Evolutionary conservation across 306 rosid species (phyloP).

Genomic region (Luffa aegyptiaca): DNA sequence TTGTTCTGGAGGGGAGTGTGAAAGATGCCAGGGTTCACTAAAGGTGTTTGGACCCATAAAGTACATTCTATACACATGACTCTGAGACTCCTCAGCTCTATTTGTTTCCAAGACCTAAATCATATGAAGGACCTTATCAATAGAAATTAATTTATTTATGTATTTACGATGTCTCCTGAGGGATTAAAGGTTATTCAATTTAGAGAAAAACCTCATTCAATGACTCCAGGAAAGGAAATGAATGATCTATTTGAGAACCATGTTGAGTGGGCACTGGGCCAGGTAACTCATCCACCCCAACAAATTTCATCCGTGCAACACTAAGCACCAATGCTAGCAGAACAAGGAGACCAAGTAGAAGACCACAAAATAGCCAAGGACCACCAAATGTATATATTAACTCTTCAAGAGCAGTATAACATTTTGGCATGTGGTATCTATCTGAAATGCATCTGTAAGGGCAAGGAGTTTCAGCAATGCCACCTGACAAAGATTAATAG

Average conservation of each 20-base stretch:
- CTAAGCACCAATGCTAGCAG: slow-evolving; percentile 90
- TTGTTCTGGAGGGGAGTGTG: slow-evolving; percentile 83
- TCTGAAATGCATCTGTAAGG: slow-evolving; percentile 90
- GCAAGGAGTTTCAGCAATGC: slow-evolving; percentile 73
- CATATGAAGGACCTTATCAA: slow-evolving; percentile 2
- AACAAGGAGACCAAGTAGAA: slow-evolving; percentile 71
- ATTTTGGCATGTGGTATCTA: slow-evolving; percentile 92
- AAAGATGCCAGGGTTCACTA: slow-evolving; percentile 94
- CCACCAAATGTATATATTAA: slow-evolving; percentile 94
- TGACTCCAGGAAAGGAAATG: slow-evolving; percentile 95
- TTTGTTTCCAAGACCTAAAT: slow-evolving; percentile 88
- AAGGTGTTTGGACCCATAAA: slow-evolving; percentile 98
- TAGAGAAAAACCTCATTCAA: slow-evolving; percentile 68
- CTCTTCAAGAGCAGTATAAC: slow-evolving; percentile 96
- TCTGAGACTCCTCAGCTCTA: slow-evolving; percentile 96
- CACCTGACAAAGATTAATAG: slow-evolving; percentile 44
- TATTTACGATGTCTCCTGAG: neutral
- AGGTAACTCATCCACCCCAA: slow-evolving; percentile 84
- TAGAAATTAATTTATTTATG: slow-evolving; percentile 8
- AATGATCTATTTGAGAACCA: slow-evolving; percentile 95
- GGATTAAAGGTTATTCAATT: neutral
- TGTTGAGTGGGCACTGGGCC: slow-evolving; percentile 95
- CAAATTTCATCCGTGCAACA: slow-evolving; percentile 91
- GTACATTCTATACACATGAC: slow-evolving; percentile 94
- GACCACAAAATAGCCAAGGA: slow-evolving; percentile 89